Base-by-base conservation (phyloP, 352 stramenopile species). In the Phytophthora pseudosyringae region DNA sequence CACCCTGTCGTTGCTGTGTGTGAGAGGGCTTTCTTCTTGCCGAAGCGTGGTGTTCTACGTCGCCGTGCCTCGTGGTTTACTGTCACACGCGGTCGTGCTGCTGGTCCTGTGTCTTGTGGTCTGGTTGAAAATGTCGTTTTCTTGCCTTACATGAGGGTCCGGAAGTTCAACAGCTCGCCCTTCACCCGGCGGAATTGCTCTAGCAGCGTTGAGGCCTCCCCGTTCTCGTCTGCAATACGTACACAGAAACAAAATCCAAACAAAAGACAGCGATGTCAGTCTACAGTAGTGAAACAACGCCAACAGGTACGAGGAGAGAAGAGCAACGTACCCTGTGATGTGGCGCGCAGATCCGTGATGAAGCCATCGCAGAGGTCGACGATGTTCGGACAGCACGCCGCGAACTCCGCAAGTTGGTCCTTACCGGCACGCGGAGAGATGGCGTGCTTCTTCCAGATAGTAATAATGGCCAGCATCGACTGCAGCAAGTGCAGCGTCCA, bases 401-500 rank as follows among this genome's bases (percentile, higher is more conserved):
- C 84, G 66, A 93, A 96, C 18, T 93, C 83, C 1, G 78, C 76
- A 15, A 93, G 64, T 28, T 81, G 63, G 48, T 95, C 85, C 52
- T 88, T 90, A 2, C 78, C 75, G 0, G 78, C 83, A 13, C 85
- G 81, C 29, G 83, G 77, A 16, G 86, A 91, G 31, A 90, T 82
- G n/a, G 77, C 81, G 59, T 91, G 73, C 61, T 90, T 91, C 65
- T 90, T 91, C 88, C 88, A 96, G n/a, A 85, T 54, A n/a, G 66
- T 79, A 46, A 94, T 77, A 61, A 89, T 86, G 33, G 80, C 71
- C 46, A 94, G 71, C 49, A 94, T 88, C 5, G 84, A 83, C 60
- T 89, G 77, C 44, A 94, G 71, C 55, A 96, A 56, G 62, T 96
- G 88, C 33, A 94, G 63, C 29, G 78, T 87, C 88, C 88, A 96